Conservation (phyloP, 192 early-diverging fungal species). For the Gonapodya prolifera region DNA sequence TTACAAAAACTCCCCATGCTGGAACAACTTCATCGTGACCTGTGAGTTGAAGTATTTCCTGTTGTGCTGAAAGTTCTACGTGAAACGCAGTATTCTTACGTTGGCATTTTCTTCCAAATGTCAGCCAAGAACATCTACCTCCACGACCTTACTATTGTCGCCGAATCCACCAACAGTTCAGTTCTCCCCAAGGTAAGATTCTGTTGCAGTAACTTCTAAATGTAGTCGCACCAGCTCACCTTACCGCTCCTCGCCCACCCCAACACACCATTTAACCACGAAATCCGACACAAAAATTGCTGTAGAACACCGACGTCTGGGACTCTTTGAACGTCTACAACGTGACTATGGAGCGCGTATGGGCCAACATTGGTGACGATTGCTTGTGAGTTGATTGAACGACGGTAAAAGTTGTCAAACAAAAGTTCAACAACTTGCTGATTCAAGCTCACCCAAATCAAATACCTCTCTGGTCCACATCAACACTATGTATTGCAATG, state of each 20-base stretch:
- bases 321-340: not conserved
- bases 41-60: not conserved
- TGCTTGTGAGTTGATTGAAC: slow-evolving; percentile 1
- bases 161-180: not conserved
- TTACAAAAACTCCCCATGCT: not conserved
- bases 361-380: not conserved
- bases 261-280: too few relatives aligned
- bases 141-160: not conserved
- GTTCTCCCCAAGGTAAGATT: not conserved
- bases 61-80: not conserved
- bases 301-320: not conserved
- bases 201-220: too few relatives aligned
- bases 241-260: too few relatives aligned
- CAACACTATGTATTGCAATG: too few relatives aligned
- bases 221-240: too few relatives aligned
- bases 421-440: too few relatives aligned
- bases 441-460: too few relatives aligned
- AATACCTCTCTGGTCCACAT: too few relatives aligned
- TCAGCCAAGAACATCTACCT: not conserved
- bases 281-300: too few relatives aligned
- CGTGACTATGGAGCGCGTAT: not conserved
- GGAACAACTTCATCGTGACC: not conserved
- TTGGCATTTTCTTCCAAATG: not conserved
- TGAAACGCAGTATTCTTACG: not conserved
- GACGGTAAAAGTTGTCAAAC: too few relatives aligned